Evolutionary conservation across 352 stramenopile genomes (phyloP).

Genomic region (Phytophthora aleatoria): DNA sequence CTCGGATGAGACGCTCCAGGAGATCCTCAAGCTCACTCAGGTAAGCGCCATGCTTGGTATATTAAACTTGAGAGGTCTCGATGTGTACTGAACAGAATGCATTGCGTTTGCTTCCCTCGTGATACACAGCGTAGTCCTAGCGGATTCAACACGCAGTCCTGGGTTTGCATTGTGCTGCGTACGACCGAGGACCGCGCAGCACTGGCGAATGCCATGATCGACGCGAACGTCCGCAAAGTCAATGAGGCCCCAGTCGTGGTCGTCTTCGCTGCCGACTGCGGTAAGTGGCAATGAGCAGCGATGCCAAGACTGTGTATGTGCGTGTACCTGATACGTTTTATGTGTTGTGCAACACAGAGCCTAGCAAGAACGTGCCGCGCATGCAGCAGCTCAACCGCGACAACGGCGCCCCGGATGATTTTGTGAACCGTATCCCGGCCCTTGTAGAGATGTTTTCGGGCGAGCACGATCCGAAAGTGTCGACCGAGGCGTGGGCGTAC

Average conservation of each 20-base stretch:
- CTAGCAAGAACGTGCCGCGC: conserved; percentile 60
- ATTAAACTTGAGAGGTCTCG: background rate
- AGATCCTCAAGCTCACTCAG: conserved; percentile 71
- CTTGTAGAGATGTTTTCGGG: conserved; percentile 49
- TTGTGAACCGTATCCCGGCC: conserved; percentile 49
- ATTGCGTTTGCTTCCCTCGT: background rate
- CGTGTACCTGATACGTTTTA: background rate
- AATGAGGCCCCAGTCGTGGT: conserved; percentile 66
- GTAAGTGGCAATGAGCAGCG: conserved; percentile 23
- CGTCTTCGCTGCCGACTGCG: conserved; percentile 74
- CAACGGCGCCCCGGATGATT: conserved; percentile 42
- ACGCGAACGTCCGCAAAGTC: conserved; percentile 58
- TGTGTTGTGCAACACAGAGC: conserved; percentile 37
- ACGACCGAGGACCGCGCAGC: conserved; percentile 53
- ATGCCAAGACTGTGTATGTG: too few species aligned
- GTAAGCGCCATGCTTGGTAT: conserved; percentile 10
- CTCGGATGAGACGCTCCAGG: conserved; percentile 52
- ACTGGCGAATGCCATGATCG: conserved; percentile 66
- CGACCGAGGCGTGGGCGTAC: conserved; percentile 70
- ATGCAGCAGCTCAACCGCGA: conserved; percentile 72
- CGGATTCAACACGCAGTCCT: conserved; percentile 81
- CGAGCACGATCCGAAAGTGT: conserved; percentile 56
- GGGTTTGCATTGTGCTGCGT: conserved; percentile 60
- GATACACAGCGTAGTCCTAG: conserved; percentile 33
- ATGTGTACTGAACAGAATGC: background rate